phyloP scores from a whole-genome alignment of 2,329 filamentous ascomycete genomes.

The Furcasterigmium furcatum region DNA sequence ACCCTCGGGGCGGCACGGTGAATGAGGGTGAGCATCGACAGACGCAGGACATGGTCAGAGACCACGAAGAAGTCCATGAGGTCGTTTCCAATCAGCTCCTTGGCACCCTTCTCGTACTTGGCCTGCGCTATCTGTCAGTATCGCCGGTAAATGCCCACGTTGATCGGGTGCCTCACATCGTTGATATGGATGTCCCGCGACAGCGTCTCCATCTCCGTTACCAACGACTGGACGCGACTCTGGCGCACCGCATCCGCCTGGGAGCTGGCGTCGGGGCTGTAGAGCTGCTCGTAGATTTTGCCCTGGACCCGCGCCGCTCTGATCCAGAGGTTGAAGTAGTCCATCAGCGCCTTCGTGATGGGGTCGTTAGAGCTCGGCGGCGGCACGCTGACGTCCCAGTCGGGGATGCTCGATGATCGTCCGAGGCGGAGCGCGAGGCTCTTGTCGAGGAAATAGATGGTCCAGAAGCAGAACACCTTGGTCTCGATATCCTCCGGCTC shows the following conservation, averaged over 20 bases:
- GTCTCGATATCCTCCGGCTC: conserved; percentile 19
- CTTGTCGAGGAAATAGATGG: conserved; percentile 53
- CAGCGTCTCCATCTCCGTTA: conserved; percentile 25
- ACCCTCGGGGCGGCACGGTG: conserved; percentile 35
- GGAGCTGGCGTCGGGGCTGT: conserved; percentile 37
- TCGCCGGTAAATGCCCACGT: background rate
- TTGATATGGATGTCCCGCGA: conserved; percentile 19
- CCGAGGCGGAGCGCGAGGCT: conserved; percentile 53
- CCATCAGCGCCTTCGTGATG: conserved; percentile 18
- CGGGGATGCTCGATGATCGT: conserved; percentile 47
- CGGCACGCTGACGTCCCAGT: conserved; percentile 51
- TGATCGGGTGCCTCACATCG: conserved; percentile 7
- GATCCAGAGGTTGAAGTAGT: conserved; percentile 45
- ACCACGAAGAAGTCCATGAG: conserved; percentile 31
- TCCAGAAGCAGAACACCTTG: conserved; percentile 51
- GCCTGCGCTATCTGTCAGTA: conserved; percentile 17
- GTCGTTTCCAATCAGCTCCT: conserved; percentile 17
- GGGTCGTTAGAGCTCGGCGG: conserved; percentile 27
- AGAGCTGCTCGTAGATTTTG: conserved; percentile 52
- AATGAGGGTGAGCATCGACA: conserved; percentile 36
- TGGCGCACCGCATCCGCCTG: conserved; percentile 27
- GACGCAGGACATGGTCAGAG: conserved; percentile 37
- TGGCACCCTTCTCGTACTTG: conserved; percentile 4
- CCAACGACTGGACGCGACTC: conserved; percentile 25
- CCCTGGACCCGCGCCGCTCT: conserved; percentile 51